Base-by-base conservation (phyloP, 129 eudicot species). In the Helichrysum umbraculigerum region DNA sequence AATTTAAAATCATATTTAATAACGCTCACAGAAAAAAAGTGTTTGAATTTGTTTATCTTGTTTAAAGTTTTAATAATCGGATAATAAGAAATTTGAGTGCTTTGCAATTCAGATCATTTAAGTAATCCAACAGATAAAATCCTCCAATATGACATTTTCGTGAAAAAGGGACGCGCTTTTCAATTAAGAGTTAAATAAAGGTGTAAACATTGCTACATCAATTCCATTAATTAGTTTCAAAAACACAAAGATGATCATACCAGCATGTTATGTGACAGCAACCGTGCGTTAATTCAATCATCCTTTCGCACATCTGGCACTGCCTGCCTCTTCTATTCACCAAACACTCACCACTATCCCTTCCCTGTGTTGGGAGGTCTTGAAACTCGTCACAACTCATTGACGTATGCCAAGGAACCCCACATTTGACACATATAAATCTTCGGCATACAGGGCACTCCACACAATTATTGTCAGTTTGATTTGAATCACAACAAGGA, bases 381-480 rank as follows among this genome's bases (percentile, higher is more conserved):
- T 85, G 97, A 76, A 86, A 93, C 86, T 88, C 91, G 44, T 88
- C 92, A 73, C 97, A 93, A n/a, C 85, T 90, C 89, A 88, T 50
- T 0, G 93, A 83, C 28, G 87, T 63, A 81, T 93, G 98, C 98
- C 97, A 90, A 33, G 86, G 88, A 35, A 88, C 98, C 61, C 90
- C 89, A 81, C 98, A 93, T 76, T 88, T 87, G 70, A 88, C 79
- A 74, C 97, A 90, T 32, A 93, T 85, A 66, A 82, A 85, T 70
- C 92, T 77, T 75, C 61, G 82, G 78, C 97, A 90, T 33, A 80
- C 89, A 22, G 98, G 87, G 76, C 97, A 93, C 82, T 87, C 98
- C 22, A 85, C 78, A 76, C 91, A 85, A 78, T 87, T 76, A 73
- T 82, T 76, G 4, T 78, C 88, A 1, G 81, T 71, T 42, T 83